Percentiles rank a stretch among this genome's conserved stretches.
Conservation (phyloP, 345 rosid genomes). For the Hibiscus trionum region DNA sequence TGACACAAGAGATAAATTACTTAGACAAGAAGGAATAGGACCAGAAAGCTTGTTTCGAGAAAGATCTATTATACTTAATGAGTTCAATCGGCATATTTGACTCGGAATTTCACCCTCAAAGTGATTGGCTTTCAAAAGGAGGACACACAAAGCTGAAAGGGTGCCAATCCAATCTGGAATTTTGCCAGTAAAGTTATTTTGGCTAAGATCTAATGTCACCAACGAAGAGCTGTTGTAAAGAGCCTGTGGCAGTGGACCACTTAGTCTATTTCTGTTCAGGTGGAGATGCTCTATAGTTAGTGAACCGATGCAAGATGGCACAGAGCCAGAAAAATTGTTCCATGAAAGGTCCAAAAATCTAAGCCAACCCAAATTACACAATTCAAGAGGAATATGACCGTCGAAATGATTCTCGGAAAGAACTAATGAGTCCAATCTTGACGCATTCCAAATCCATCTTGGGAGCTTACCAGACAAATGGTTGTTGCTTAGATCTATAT, state of each 20-base stretch:
- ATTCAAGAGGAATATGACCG: slow-evolving; percentile 8
- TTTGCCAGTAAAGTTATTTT: background rate
- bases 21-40: background rate
- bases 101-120: background rate
- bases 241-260: background rate
- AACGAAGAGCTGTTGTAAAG: background rate
- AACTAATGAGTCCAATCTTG: background rate
- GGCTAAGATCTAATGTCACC: background rate
- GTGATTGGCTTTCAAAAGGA: background rate
- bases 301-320: background rate
- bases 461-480: slow-evolving; percentile 8
- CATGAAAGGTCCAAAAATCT: slow-evolving; percentile 11
- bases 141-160: background rate
- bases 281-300: background rate
- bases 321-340: background rate
- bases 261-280: background rate
- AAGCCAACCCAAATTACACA: background rate
- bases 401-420: slow-evolving; percentile 11
- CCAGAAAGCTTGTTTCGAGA: background rate
- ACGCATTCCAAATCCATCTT: slow-evolving; percentile 5
- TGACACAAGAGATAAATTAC: background rate
- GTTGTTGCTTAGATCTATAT: slow-evolving; percentile 11
- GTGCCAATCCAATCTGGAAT: background rate
- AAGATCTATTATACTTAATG: background rate
- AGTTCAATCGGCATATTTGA: background rate